Conservation (phyloP, 2,329 filamentous ascomycete genomes). For the Paraphaeosphaeria minitans region DNA sequence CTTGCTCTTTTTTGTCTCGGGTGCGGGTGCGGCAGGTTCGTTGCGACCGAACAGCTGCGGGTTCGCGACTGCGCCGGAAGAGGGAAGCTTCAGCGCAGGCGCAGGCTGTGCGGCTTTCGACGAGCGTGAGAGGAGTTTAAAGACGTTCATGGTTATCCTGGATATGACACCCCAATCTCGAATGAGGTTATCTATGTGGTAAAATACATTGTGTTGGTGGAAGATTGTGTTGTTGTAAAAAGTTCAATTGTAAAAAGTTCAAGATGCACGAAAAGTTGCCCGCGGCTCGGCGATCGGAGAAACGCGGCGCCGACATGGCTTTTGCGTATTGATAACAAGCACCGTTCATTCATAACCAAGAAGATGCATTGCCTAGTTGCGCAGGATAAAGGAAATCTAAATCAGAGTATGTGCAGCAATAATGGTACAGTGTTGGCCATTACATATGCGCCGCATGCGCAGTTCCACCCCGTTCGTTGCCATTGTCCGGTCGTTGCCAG, state of each 20-base stretch:
- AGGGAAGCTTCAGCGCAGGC: slow-evolving; percentile 60
- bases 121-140: slow-evolving; percentile 73
- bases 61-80: slow-evolving; percentile 66
- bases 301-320: slow-evolving; percentile 22
- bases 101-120: slow-evolving; percentile 60
- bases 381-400: slow-evolving; percentile 45
- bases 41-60: slow-evolving; percentile 68
- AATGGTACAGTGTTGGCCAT: slow-evolving; percentile 44
- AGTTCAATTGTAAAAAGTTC: slow-evolving; percentile 10
- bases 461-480: slow-evolving; percentile 10
- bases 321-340: not conserved
- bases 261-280: slow-evolving; percentile 26
- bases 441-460: slow-evolving; percentile 28
- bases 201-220: slow-evolving; percentile 3
- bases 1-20: slow-evolving; percentile 27
- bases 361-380: slow-evolving; percentile 39
- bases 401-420: slow-evolving; percentile 45
- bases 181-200: not conserved
- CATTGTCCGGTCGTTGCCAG: slow-evolving; percentile 20
- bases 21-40: slow-evolving; percentile 45
- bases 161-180: not conserved
- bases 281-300: slow-evolving; percentile 23
- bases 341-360: slow-evolving; percentile 8
- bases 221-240: slow-evolving; percentile 9
- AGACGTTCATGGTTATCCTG: slow-evolving; percentile 66